Base-by-base conservation (phyloP, 2,329 filamentous ascomycete species). In the Fusarium sp. region DNA sequence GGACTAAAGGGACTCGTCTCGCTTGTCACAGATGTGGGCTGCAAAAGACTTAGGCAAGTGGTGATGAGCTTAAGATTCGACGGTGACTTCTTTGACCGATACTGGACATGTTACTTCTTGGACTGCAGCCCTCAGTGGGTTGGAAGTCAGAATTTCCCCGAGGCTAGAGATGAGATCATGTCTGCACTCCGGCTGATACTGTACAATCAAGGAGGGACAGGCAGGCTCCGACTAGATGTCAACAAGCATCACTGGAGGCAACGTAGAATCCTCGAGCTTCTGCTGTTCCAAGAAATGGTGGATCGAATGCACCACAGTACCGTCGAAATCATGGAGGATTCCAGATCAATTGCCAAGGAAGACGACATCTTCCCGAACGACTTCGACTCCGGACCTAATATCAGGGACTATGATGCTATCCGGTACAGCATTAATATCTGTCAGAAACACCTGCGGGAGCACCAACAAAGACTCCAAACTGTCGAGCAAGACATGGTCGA, bases 61-160 rank as follows among this genome's bases (percentile, higher is more conserved):
- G 24, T 6, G 0, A 32, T 43, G 15, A 25, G 54, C 20, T 32
- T 32, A 1, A 25, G 11, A 4, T 43, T 58, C 3, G 32, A 50
- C 1, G 54, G 54, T 3, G 45, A 58, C 25, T 43, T 58, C 6
- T 58, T 32, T 2, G 54, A 58, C 12, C n/a, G 54, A n/a, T 58
- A 58, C 12, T 58, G 54, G 54, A 58, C 45, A 0, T 32, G 54
- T 8, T 6, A 16, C 3, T 25, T 42, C 6, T 16, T 57, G 5
- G 14, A 30, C 1, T 15, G 29, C 2, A 15, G 15, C 3, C 8
- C 12, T 4, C 20, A 20, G 4, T 32, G 8, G 8, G 30, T 9
- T 32, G 30, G 8, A 16, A 16, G 7, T 32, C 8, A 27, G 27
- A 8, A 10, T 11, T 2, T 27, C 1, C 2, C 4, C 27, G 10